Conservation (phyloP, 192 early-diverging fungal species). For the Coemansia sp. region DNA sequence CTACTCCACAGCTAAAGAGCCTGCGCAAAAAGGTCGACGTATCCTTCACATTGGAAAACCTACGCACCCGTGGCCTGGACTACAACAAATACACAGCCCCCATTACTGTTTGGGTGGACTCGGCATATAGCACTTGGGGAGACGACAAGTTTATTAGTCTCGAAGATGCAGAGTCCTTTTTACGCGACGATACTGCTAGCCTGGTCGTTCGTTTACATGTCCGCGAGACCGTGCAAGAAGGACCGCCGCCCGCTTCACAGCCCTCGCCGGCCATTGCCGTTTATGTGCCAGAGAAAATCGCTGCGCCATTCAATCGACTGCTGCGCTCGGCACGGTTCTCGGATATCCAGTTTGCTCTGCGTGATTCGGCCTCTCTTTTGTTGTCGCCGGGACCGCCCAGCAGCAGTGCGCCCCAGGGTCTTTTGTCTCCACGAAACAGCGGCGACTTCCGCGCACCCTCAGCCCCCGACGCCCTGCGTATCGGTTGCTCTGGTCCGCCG, state of each 20-base stretch:
- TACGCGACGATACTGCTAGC: slow-evolving; percentile 36
- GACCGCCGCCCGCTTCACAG: slow-evolving; percentile 13
- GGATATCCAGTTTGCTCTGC: slow-evolving; percentile 47
- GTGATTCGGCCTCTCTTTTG: slow-evolving; percentile 32
- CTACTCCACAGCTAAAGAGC: slow-evolving; percentile 13
- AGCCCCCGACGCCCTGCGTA: slow-evolving; percentile 24
- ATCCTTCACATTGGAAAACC: slow-evolving; percentile 41
- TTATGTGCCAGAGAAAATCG: slow-evolving; percentile 43
- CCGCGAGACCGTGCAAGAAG: slow-evolving; percentile 33
- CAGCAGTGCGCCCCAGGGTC: slow-evolving; percentile 5
- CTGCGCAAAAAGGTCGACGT: slow-evolving; percentile 39
- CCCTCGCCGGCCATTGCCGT: slow-evolving; percentile 43
- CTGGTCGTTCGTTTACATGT: slow-evolving; percentile 46
- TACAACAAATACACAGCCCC: slow-evolving; percentile 49
- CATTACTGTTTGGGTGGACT: slow-evolving; percentile 48
- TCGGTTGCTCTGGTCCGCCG: slow-evolving; percentile 16
- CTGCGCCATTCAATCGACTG: slow-evolving; percentile 47
- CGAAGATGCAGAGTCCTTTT: slow-evolving; percentile 27
- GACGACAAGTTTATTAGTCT: slow-evolving; percentile 43
- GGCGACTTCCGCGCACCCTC: slow-evolving; percentile 10
- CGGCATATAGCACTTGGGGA: slow-evolving; percentile 44
- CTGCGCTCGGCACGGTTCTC: slow-evolving; percentile 44
- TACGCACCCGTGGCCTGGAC: slow-evolving; percentile 29
- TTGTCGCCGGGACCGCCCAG: slow-evolving; percentile 36
- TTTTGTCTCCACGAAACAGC: slow-evolving; percentile 25